A percentile compares a stretch with the other conserved stretches of the same genome.
Conservation (phyloP, 2,329 filamentous ascomycete genomes). For the Phaeosphaeria sp. region DNA sequence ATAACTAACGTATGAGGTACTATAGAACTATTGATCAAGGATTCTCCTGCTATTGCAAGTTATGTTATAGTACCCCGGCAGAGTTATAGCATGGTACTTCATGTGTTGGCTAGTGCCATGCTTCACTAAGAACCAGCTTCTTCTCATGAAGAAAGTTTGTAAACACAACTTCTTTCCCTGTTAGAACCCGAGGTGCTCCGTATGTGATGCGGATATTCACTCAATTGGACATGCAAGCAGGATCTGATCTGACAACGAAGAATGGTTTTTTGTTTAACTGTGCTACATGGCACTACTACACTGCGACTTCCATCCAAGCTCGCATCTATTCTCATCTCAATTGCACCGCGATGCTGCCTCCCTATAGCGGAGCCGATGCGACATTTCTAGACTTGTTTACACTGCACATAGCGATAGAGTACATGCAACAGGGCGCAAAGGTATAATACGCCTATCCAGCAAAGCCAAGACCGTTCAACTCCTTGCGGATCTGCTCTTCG, state of each 20-base stretch:
- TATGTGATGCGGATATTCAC: too few species aligned
- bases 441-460: slow-evolving; percentile 20
- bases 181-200: too few species aligned
- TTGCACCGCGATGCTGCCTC: neutral
- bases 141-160: too few species aligned
- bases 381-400: neutral
- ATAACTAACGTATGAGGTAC: too few species aligned
- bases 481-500: slow-evolving; percentile 81
- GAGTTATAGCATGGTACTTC: too few species aligned
- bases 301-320: slow-evolving; percentile 1
- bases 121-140: too few species aligned
- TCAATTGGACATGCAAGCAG: too few species aligned
- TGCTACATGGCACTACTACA: slow-evolving; percentile 5
- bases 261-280: slow-evolving; percentile 4
- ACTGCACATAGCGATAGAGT: neutral
- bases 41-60: too few species aligned
- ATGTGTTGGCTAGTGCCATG: too few species aligned
- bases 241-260: slow-evolving; percentile 6
- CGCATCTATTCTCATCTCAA: neutral
- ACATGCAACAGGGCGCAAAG: neutral
- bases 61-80: too few species aligned
- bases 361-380: neutral
- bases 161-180: too few species aligned
- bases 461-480: slow-evolving; percentile 70
- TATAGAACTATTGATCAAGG: too few species aligned